These are phyloP conservation scores for Sphaceloma murrayae DNA, from an alignment of 2,329 filamentous ascomycete species.

Conservation along the genomic window DNA sequence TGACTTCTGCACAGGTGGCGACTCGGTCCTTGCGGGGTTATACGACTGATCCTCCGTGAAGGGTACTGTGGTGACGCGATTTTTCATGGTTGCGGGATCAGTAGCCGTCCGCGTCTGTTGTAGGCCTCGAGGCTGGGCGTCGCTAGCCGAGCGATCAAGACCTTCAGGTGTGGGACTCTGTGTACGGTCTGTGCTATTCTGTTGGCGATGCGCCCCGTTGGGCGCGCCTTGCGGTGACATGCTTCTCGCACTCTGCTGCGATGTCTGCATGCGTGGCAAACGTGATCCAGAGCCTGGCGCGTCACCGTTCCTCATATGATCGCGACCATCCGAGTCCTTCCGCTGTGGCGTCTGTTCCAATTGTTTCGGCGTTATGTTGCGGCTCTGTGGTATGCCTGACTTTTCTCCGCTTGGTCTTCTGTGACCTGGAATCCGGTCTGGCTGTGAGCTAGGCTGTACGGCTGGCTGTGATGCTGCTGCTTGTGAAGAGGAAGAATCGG, in stretches of 20 bases:
- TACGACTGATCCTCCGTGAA: constrained; percentile 4
- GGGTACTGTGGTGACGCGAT: constrained; percentile 6
- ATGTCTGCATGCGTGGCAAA: constrained; percentile 34
- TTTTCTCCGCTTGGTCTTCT: constrained; percentile 29
- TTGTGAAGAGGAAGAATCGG: constrained; percentile 38
- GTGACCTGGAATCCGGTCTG: constrained; percentile 24
- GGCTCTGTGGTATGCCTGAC: constrained; percentile 19
- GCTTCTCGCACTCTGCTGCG: not conserved
- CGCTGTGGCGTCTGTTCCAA: constrained; percentile 23
- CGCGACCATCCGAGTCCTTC: constrained; percentile 22
- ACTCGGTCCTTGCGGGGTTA: constrained; percentile 5
- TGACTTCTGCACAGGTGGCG: constrained; percentile 2
- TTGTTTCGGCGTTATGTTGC: constrained; percentile 22
- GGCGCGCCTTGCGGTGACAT: not conserved
- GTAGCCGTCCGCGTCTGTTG: constrained; percentile 2
- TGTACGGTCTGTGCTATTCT: constrained; percentile 17
- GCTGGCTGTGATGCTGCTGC: not conserved
- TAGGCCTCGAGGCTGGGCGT: not conserved
- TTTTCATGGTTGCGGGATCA: constrained; percentile 13
- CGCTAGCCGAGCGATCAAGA: no score
- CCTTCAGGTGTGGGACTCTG: no score
- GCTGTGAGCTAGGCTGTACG: constrained; percentile 16
- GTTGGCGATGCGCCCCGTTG: constrained; percentile 16
- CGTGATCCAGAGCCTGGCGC: constrained; percentile 43
- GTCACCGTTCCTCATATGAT: constrained; percentile 28